Base-by-base conservation (phyloP, 305 asterid genomes). In the Fraxinus platypoda region DNA sequence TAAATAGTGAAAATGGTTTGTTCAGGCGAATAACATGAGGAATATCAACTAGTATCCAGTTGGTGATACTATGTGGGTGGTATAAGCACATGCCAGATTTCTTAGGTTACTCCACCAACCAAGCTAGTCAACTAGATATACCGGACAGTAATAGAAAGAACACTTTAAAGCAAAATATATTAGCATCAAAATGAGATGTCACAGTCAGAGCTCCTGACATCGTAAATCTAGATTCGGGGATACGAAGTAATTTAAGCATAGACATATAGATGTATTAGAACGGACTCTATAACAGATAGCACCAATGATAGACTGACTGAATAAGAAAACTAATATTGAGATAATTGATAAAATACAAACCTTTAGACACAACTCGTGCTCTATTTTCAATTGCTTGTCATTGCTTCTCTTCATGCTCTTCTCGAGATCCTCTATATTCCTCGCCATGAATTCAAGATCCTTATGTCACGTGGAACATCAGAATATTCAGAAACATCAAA, bases 351-450 rank as follows among this genome's bases (percentile, higher is more conserved):
- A 41, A 31, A 33, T 54, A 84, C 91, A 78, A 68, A 96, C 99
- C 97, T 90, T 91, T 70, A 85, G 84, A 86, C 95, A 93, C 83
- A 96, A 83, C 79, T 96, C 99, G 26, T 88, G 98, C 90, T 96
- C 98, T 43, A 96, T 85, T 86, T 96, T 96, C 83, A 96, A 93
- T 88, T 90, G 98, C 88, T 94, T 96, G 90, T 96, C 99, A 81
- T 96, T 96, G 92, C 99, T 96, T 90, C 99, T 91, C 91, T 96
- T 96, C 99, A 94, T 93, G 94, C 98, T 96, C 93, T 96, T 96
- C 57, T 96, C 99, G 75, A 96, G 84, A 91, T 96, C 99, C 49
- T 96, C 99, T 84, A 92, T 90, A 88, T 90, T 91, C 93, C 91
- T 91, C 78, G 87, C 94, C 87, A 92, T 88, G 92, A 96, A 96